Base-by-base conservation (phyloP, 371 early-diverging fungal species). In the Zychaea mexicana region DNA sequence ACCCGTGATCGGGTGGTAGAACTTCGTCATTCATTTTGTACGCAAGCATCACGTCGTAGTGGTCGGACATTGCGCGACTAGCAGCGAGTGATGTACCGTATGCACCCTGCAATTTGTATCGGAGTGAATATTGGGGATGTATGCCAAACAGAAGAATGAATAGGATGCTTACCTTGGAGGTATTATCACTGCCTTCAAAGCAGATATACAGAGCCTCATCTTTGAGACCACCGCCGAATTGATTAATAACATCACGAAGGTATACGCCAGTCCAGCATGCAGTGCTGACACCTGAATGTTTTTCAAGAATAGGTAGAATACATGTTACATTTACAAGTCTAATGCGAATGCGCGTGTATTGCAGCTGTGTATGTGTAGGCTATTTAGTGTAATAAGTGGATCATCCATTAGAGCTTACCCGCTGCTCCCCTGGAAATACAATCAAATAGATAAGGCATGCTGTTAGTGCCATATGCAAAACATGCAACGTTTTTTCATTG, bases 21-120 rank as follows among this genome's bases (percentile, higher is more conserved):
- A 76, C 71, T 62, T 83, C 77, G 30, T 95, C 94, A 72, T 96
- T 96, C 93, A 94, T 93, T 68, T 89, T 88, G 56, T 89, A 92
- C n/a, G 94, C 93, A 6, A 95, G 73, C n/a, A 95, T 52, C 28
- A 94, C 88, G 69, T 93, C 94, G 59, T 88, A 88, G 42, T 74
- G 70, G 19, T 88, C 83, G 60, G 88, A 85, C 76, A 93, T 74
- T 13, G 80, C 92, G 63, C 90, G 87, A 62, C 84, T 78, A 17
- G 88, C 68, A 21, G 92, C 85, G 24, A 96, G 79, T 10, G 90
- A 88, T 33, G 92, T 90, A 54, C 94, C 94, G 67, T 96, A 96
- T 49, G 82, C 74, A 42, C 81, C 87, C 67, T 89, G 45, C 17
- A 58, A 17, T 49, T 49, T 49, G 19, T 39, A 26, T 27, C 9